phyloP scores from a whole-genome alignment of 768 basidiomycete genomes.

The Leucosporidium creatinivorum region DNA sequence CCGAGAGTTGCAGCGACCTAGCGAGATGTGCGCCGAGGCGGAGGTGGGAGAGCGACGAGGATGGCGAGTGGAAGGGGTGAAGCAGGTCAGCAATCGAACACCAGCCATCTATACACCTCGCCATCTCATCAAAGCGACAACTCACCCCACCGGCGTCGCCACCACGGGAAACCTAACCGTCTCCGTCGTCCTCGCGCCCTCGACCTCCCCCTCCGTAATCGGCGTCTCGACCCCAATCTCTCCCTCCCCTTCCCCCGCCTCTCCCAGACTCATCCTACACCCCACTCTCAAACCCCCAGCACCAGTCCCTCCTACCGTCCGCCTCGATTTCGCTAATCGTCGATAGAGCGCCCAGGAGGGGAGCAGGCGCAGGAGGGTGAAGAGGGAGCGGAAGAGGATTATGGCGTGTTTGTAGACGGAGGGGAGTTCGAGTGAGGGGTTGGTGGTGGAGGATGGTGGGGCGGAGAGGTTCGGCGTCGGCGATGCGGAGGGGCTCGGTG shows the following conservation, averaged over 20 bases:
- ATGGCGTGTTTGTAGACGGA: constrained; percentile 37
- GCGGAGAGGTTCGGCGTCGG: not conserved
- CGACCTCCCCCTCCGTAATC: not conserved
- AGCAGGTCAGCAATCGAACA: not conserved
- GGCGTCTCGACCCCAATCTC: not conserved
- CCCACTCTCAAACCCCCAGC: constrained; percentile 9
- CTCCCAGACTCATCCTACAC: constrained; percentile 2
- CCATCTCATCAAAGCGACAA: not conserved
- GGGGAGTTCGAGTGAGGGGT: constrained; percentile 24
- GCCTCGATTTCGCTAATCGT: not conserved
- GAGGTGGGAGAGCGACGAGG: too few relatives aligned
- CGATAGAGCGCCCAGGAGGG: constrained; percentile 25
- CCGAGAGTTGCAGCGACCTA: constrained; percentile 22
- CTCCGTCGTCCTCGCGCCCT: constrained; percentile 1
- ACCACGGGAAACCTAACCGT: constrained; percentile 21
- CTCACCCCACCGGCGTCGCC: constrained; percentile 33
- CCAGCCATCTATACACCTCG: not conserved
- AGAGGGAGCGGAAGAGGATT: constrained; percentile 33
- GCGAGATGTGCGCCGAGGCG: too few relatives aligned
- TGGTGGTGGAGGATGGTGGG: not conserved
- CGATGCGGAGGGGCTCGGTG: not conserved
- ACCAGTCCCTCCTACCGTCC: not conserved
- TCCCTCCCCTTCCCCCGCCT: not conserved
- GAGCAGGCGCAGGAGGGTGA: constrained; percentile 26
- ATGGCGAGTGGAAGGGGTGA: not conserved